Percentiles rank a stretch among this genome's conserved stretches.
These are phyloP conservation scores for Cochlearia excelsa DNA, from an alignment of 345 rosid species.

Conservation along the genomic window DNA sequence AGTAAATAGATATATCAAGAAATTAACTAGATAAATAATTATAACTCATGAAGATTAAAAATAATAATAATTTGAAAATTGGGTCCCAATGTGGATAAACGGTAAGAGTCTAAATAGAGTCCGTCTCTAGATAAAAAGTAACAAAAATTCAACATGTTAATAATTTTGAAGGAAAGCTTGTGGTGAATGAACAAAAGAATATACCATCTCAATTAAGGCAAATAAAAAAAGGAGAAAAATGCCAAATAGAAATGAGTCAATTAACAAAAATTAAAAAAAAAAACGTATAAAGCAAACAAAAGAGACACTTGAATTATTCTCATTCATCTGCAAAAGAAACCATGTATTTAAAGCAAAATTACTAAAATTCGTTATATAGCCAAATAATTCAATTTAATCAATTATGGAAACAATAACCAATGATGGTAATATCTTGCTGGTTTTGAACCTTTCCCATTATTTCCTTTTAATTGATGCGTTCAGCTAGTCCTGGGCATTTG, in stretches of 20 bases:
- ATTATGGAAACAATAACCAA: slow-evolving; percentile 30
- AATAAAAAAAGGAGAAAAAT: slow-evolving; percentile 21
- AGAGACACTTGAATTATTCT: slow-evolving; percentile 35
- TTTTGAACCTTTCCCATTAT: slow-evolving; percentile 34
- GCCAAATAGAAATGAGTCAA: slow-evolving; percentile 34
- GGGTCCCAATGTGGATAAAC: slow-evolving; percentile 28
- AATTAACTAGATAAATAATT: background rate
- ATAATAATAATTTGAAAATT: background rate
- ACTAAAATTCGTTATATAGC: slow-evolving; percentile 29
- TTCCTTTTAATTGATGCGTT: slow-evolving; percentile 29
- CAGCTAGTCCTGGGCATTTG: too few relatives aligned
- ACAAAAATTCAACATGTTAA: slow-evolving; percentile 34
- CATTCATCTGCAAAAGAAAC: slow-evolving; percentile 41
- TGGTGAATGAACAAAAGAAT: slow-evolving; percentile 34
- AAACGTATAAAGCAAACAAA: slow-evolving; percentile 34
- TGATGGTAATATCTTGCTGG: slow-evolving; percentile 39
- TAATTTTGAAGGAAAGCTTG: slow-evolving; percentile 26
- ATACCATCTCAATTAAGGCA: slow-evolving; percentile 33
- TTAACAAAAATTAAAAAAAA: slow-evolving; percentile 1
- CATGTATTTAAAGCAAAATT: slow-evolving; percentile 31
- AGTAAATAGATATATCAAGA: background rate
- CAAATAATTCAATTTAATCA: slow-evolving; percentile 26
- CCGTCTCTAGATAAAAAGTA: slow-evolving; percentile 33
- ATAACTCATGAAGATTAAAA: background rate
- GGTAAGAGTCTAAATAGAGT: slow-evolving; percentile 34